Percentiles rank a stretch among this genome's conserved stretches.
These are phyloP conservation scores for Metschnikowia hibisci DNA, from an alignment of 805 yeast genomes.

Conservation along the genomic window DNA sequence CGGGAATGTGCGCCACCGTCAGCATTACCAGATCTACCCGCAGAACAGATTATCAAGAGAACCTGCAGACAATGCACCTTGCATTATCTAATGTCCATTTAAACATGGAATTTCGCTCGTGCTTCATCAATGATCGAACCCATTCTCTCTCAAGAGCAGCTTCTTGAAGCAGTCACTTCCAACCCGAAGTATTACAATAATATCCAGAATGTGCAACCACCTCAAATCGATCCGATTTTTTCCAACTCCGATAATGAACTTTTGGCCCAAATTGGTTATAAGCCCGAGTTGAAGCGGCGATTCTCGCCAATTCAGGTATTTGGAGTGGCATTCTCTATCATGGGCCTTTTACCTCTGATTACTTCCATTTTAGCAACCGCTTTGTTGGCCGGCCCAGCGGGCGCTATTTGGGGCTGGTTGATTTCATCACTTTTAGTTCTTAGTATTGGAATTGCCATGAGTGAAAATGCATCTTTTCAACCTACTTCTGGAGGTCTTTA, in stretches of 20 bases:
- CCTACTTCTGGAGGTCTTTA: slow-evolving; percentile 78
- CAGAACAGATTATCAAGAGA: too few species aligned
- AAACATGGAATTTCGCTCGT: too few species aligned
- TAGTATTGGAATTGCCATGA: slow-evolving; percentile 57
- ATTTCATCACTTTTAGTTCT: slow-evolving; percentile 53
- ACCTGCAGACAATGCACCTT: not conserved
- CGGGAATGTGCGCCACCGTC: slow-evolving; percentile 4
- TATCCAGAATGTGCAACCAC: slow-evolving; percentile 27
- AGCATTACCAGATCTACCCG: not conserved
- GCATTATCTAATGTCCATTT: too few species aligned
- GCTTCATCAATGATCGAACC: slow-evolving; percentile 6
- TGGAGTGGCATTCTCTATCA: slow-evolving; percentile 68
- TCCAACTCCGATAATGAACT: slow-evolving; percentile 25
- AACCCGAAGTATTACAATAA: slow-evolving; percentile 25
- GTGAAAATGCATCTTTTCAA: slow-evolving; percentile 62
- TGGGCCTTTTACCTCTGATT: slow-evolving; percentile 67
- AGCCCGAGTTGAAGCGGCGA: slow-evolving; percentile 60
- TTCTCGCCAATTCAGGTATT: slow-evolving; percentile 62
- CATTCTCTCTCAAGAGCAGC: slow-evolving; percentile 20
- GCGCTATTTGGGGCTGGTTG: slow-evolving; percentile 73
- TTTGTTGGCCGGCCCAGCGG: slow-evolving; percentile 59
- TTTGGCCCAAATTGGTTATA: slow-evolving; percentile 61
- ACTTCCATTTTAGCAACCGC: slow-evolving; percentile 53
- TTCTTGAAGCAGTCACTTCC: slow-evolving; percentile 24
- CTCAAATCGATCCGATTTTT: slow-evolving; percentile 17